Evolutionary conservation across 1,284 basidiomycete genomes (phyloP), one percentile per base, ranked within the genome.

Genomic region (Mycosarcoma mackinlayi): DNA sequence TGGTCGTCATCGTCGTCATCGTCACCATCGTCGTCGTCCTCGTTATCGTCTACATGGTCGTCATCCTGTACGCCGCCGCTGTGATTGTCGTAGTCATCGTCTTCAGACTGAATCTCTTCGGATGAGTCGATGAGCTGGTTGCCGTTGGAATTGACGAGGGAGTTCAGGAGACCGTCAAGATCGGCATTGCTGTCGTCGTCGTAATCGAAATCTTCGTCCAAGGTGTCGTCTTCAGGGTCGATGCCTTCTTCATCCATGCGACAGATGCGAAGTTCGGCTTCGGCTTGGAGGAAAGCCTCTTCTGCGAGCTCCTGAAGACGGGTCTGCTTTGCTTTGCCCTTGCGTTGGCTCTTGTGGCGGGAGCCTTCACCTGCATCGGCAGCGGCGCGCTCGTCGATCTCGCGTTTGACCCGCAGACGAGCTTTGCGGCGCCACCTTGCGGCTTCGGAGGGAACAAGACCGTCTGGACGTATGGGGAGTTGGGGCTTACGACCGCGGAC

Each of bases 321-420:
- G 3, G 75, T 79, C 54, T 72, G 64, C 31, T 70, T 72, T 3
- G 60, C 77, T 48, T 79, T 79, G 35, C 77, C 77, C 47, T 79
- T 79, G 39, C 77, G 45, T 42, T 60, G 50, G n/a, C 62, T 59
- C 25, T 53, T 61, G 18, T 25, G 38, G 19, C 59, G 50, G 9
- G 45, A 49, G 6, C 59, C 72, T 48, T 76, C 76, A 14, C 75
- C 77, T 3, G 68, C 52, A 14, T 51, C 59, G 1, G 52, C 54
- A n/a, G 76, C 76, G 18, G 74, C 76, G 7, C 35, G 47, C 25
- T 78, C 76, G 42, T 78, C 72, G 21, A 71, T 73, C 25, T 68
- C 64, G 7, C 46, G 68, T 48, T 77, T 56, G 34, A 61, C 46
- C 5, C 71, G 48, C 2, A 57, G 40, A 13, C 77, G 64, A 23